Evolutionary conservation across 1,284 basidiomycete species (phyloP).

Genomic region (Tilletia horrida): DNA sequence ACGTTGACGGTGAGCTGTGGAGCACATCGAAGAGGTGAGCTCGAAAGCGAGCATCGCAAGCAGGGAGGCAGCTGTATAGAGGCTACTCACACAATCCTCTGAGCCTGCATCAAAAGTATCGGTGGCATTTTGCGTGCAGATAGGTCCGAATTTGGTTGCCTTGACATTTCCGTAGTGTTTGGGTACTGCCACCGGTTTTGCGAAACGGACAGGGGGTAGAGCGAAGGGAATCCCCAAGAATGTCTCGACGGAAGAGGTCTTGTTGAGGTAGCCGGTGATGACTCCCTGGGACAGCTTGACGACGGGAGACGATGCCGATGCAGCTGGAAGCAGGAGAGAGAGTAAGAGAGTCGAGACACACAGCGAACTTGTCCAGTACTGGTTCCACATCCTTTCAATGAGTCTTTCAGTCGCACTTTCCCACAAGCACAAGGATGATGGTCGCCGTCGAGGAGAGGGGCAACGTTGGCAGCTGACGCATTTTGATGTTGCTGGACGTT

Average conservation of each 20-base stretch:
- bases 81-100: slow-evolving; percentile 28
- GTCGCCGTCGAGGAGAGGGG: not conserved
- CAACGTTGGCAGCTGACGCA: not conserved
- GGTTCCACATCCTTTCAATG: no score
- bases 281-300: not conserved
- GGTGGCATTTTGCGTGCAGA: slow-evolving; percentile 27
- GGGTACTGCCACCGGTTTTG: slow-evolving; percentile 27
- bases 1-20: slow-evolving; percentile 32
- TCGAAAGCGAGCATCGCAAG: not conserved
- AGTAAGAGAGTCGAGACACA: not conserved
- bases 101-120: slow-evolving; percentile 24
- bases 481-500: no score
- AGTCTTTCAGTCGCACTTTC: no score
- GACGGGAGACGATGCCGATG: not conserved
- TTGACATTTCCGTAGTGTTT: slow-evolving; percentile 21
- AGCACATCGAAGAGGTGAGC: not conserved
- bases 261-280: not conserved
- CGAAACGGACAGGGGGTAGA: slow-evolving; percentile 32
- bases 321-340: no score
- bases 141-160: slow-evolving; percentile 28
- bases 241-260: not conserved
- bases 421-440: not conserved
- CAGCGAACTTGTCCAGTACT: not conserved
- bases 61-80: not conserved
- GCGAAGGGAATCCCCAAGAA: slow-evolving; percentile 36